Conservation (phyloP, 2,329 filamentous ascomycete species). For the Penicillium corylophilum region DNA sequence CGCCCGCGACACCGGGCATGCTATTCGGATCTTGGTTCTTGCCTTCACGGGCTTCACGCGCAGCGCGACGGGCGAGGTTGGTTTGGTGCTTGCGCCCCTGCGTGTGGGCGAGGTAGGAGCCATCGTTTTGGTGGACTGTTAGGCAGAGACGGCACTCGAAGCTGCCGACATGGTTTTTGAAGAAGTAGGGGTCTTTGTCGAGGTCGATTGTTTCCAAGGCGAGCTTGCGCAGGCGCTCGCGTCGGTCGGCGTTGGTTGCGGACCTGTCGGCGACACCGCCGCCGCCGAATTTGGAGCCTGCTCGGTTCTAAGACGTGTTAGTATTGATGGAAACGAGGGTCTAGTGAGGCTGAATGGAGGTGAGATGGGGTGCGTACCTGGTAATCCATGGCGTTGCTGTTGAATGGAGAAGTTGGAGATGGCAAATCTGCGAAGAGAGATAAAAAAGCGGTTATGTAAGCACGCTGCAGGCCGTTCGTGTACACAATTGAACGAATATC, state of each 20-base stretch:
- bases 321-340: not conserved
- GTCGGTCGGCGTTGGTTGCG: constrained; percentile 92
- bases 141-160: constrained; percentile 97
- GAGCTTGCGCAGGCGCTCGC: constrained; percentile 95
- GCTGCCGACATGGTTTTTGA: constrained; percentile 98
- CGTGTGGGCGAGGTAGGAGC: constrained; percentile 96
- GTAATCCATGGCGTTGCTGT: constrained; percentile 48
- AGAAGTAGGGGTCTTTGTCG: constrained; percentile 99
- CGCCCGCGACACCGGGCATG: constrained; percentile 72
- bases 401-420: constrained; percentile 6
- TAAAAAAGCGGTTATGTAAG: constrained; percentile 27
- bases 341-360: not conserved
- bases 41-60: constrained; percentile 91
- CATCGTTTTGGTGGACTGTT: constrained; percentile 98
- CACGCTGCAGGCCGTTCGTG: constrained; percentile 4
- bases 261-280: constrained; percentile 92
- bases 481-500: constrained; percentile 7
- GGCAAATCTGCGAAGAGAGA: constrained; percentile 11
- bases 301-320: constrained; percentile 68
- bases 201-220: constrained; percentile 98
- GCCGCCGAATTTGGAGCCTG: constrained; percentile 95
- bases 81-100: constrained; percentile 99
- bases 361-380: constrained; percentile 39
- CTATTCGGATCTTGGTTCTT: constrained; percentile 63
- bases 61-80: constrained; percentile 90